phyloP scores from a whole-genome alignment of 1,284 basidiomycete species.

The Austroboletus novae-zelandiae region DNA sequence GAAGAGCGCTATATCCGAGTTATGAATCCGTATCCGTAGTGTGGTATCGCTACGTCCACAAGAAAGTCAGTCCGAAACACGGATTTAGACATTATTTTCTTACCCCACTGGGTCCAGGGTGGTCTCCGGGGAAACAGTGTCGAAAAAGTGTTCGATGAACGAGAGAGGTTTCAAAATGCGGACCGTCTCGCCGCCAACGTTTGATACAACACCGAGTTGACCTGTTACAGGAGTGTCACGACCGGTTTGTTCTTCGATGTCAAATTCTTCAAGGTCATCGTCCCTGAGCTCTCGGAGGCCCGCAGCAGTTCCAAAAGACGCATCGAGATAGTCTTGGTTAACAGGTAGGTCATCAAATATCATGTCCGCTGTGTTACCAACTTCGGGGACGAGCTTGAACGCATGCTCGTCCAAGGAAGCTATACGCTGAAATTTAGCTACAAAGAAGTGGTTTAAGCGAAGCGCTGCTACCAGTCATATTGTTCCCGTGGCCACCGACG shows the following conservation, averaged over 20 bases:
- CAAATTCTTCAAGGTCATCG: conserved; percentile 69
- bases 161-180: conserved; percentile 68
- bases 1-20: conserved; percentile 64
- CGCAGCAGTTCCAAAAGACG: conserved; percentile 73
- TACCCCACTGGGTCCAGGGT: conserved; percentile 48
- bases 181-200: conserved; percentile 81
- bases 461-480: conserved; percentile 33
- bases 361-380: conserved; percentile 82
- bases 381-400: conserved; percentile 71
- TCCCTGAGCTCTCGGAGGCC: conserved; percentile 70
- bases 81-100: conserved; percentile 17
- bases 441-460: neutral
- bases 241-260: conserved; percentile 41
- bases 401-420: conserved; percentile 85
- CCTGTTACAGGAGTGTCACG: conserved; percentile 21
- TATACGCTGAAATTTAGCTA: conserved; percentile 29
- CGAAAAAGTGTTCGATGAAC: conserved; percentile 72
- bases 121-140: conserved; percentile 58
- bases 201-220: conserved; percentile 53
- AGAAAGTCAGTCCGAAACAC: conserved; percentile 9
- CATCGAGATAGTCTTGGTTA: conserved; percentile 86
- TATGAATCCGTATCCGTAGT: conserved; percentile 53
- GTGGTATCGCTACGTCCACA: conserved; percentile 47
- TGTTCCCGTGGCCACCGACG: conserved; percentile 9
- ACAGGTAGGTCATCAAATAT: conserved; percentile 89